phyloP scores from a whole-genome alignment of 2,329 filamentous ascomycete species.

The Calonectria hongkongensis region DNA sequence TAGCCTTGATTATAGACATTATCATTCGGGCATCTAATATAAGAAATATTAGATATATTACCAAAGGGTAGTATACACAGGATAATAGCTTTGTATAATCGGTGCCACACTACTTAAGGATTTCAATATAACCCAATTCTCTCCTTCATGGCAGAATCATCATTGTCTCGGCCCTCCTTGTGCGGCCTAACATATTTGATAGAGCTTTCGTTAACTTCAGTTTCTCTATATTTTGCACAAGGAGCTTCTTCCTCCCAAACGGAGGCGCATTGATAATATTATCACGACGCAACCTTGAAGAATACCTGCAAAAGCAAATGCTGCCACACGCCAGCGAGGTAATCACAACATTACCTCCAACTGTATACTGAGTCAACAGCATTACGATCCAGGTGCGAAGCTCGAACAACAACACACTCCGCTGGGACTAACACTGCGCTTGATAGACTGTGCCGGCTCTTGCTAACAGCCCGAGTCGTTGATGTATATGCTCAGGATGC shows the following conservation, averaged over 20 bases:
- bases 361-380: constrained; percentile 50
- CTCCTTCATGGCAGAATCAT: constrained; percentile 78
- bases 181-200: constrained; percentile 90
- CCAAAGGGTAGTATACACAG: too few species aligned
- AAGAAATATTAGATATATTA: too few species aligned
- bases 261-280: constrained; percentile 54
- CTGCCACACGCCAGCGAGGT: constrained; percentile 57
- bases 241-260: constrained; percentile 61
- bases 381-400: constrained; percentile 58
- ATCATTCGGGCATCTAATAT: too few species aligned
- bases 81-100: too few species aligned
- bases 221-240: constrained; percentile 38
- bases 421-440: neutral
- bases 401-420: neutral
- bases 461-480: constrained; percentile 46
- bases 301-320: constrained; percentile 57
- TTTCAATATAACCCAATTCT: too few species aligned
- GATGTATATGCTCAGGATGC: too few species aligned
- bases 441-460: constrained; percentile 50
- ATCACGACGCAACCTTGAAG: constrained; percentile 45
- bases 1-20: too few species aligned
- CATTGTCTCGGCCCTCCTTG: constrained; percentile 80
- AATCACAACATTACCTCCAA: constrained; percentile 50
- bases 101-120: too few species aligned
- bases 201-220: constrained; percentile 84